Percentiles rank a stretch among this genome's conserved stretches.
Conservation (phyloP, 352 stramenopile genomes). For the Phytophthora sp. region DNA sequence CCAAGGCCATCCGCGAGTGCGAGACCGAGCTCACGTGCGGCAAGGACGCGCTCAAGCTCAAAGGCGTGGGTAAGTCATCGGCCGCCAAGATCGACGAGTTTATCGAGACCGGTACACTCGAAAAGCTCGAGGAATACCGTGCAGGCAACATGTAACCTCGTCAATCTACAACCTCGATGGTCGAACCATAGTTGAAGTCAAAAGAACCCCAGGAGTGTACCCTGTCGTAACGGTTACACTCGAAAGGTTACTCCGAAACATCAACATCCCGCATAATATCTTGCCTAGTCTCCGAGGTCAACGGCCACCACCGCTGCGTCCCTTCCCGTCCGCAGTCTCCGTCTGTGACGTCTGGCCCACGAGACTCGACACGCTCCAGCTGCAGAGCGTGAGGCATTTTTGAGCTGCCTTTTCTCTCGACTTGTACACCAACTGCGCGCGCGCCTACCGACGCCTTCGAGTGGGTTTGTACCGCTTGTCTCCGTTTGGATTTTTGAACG, state of each 20-base stretch:
- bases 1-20: slow-evolving; percentile 80
- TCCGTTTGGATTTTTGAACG: slow-evolving; percentile 35
- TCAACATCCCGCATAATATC: slow-evolving; percentile 20
- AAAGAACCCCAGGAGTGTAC: too few species aligned
- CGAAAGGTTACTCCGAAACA: background rate
- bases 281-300: slow-evolving; percentile 5
- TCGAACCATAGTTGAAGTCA: background rate
- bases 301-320: slow-evolving; percentile 20
- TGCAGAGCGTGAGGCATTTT: background rate
- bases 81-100: slow-evolving; percentile 88
- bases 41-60: slow-evolving; percentile 85
- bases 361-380: too few species aligned
- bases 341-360: too few species aligned
- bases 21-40: slow-evolving; percentile 68
- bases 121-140: slow-evolving; percentile 83
- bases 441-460: background rate
- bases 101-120: slow-evolving; percentile 79
- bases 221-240: slow-evolving; percentile 6
- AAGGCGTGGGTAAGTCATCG: slow-evolving; percentile 84
- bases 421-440: background rate
- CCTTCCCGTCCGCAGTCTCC: slow-evolving; percentile 22
- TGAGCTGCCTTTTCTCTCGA: background rate
- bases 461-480: too few species aligned
- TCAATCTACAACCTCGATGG: slow-evolving; percentile 8
- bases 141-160: slow-evolving; percentile 76